Evolutionary conservation across 2,329 filamentous ascomycete genomes (phyloP).

Genomic region (Aspergillus quadrilineatus): DNA sequence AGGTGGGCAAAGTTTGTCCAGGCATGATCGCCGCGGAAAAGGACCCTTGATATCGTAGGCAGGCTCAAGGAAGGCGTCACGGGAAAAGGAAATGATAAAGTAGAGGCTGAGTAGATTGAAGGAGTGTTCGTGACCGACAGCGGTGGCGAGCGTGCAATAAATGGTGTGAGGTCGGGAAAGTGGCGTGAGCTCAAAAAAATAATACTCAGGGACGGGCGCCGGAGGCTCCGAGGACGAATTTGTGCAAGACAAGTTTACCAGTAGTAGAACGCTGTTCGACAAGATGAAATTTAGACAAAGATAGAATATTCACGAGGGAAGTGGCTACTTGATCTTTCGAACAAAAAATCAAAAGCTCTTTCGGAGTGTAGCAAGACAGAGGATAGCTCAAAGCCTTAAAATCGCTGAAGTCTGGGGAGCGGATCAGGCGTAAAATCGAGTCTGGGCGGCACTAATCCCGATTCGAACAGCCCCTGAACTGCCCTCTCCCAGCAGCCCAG

Average conservation of each 20-base stretch:
- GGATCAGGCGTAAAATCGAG: conserved; percentile 1
- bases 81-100: conserved; percentile 1
- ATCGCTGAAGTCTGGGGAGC: neutral
- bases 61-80: neutral
- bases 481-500: neutral
- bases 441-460: conserved; percentile 1
- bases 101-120: conserved; percentile 9
- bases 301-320: neutral
- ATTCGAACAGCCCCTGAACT: conserved; percentile 2
- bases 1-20: conserved; percentile 75
- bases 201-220: conserved; percentile 20
- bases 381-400: neutral
- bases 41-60: neutral
- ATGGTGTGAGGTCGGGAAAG: conserved; percentile 14
- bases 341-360: neutral
- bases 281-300: neutral
- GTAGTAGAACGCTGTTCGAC: neutral
- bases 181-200: conserved; percentile 27
- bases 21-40: conserved; percentile 60
- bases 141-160: conserved; percentile 17
- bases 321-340: neutral
- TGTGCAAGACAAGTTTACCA: neutral
- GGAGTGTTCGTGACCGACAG: conserved; percentile 10
- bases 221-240: conserved; percentile 21
- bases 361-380: neutral